Evolutionary conservation across 2,329 filamentous ascomycete genomes (phyloP).

Genomic region (Epichloe uncinata): DNA sequence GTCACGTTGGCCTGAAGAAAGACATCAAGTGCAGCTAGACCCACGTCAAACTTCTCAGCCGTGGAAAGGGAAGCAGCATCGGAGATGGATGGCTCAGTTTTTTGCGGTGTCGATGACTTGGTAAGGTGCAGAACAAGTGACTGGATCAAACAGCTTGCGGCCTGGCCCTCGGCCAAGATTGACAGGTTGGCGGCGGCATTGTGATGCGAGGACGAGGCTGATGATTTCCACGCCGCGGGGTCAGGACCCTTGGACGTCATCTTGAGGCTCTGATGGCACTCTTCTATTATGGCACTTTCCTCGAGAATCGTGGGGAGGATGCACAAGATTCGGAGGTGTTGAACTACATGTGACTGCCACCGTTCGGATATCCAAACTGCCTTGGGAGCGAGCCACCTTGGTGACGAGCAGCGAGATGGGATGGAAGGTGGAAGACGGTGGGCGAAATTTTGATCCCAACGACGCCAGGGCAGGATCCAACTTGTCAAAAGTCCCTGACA

Average conservation of each 20-base stretch:
- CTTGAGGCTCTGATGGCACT: not conserved
- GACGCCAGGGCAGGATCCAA: no score
- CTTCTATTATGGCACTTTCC: not conserved
- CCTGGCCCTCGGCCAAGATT: slow-evolving; percentile 5
- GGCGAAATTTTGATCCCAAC: not conserved
- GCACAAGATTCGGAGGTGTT: no score
- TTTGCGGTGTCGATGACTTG: not conserved
- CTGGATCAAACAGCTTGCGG: slow-evolving; percentile 5
- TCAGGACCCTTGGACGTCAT: not conserved
- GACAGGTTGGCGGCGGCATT: slow-evolving; percentile 6
- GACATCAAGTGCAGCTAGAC: slow-evolving; percentile 42
- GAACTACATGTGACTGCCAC: no score
- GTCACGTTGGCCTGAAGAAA: slow-evolving; percentile 85
- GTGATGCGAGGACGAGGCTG: slow-evolving; percentile 5
- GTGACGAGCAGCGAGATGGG: not conserved
- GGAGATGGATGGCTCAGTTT: not conserved
- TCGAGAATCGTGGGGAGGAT: no score
- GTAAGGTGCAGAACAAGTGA: slow-evolving; percentile 2
- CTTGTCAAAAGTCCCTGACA: no score
- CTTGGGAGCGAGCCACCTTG: not conserved
- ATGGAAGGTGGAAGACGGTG: not conserved
- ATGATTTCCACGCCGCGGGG: slow-evolving; percentile 1
- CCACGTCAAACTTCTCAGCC: slow-evolving; percentile 15
- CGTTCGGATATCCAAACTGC: no score
- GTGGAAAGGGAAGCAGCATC: slow-evolving; percentile 2